These are phyloP conservation scores for Trifolium pratense DNA, from an alignment of 306 rosid species.

Conservation along the genomic window DNA sequence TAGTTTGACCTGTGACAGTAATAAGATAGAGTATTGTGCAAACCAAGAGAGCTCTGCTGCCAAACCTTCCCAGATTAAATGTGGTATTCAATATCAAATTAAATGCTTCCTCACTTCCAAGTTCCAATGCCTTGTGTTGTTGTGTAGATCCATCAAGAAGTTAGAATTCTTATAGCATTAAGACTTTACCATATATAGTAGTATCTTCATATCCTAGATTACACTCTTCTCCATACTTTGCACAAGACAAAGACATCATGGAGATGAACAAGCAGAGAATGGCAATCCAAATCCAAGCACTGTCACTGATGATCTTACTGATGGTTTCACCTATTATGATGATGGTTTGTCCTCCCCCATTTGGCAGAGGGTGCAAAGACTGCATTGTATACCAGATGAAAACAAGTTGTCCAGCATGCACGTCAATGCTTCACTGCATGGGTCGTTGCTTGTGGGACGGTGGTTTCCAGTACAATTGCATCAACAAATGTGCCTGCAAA, in stretches of 20 bases:
- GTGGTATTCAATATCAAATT: constrained; percentile 28
- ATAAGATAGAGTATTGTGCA: constrained; percentile 51
- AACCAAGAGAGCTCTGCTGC: constrained; percentile 57
- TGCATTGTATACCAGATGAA: constrained; percentile 69
- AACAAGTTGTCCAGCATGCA: constrained; percentile 63
- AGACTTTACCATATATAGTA: neutral
- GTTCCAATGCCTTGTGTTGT: constrained; percentile 32
- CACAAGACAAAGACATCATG: constrained; percentile 4
- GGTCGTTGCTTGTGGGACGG: constrained; percentile 86
- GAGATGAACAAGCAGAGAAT: constrained; percentile 37
- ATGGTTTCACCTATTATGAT: constrained; percentile 40
- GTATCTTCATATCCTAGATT: neutral
- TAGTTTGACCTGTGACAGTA: neutral
- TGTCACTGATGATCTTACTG: constrained; percentile 44
- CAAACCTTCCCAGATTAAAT: constrained; percentile 46
- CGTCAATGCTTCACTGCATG: constrained; percentile 75
- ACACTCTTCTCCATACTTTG: neutral
- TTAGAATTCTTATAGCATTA: neutral
- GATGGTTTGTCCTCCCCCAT: constrained; percentile 50
- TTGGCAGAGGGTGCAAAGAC: constrained; percentile 53
- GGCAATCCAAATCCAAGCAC: constrained; percentile 20
- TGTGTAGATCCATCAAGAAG: neutral
- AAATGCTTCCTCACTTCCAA: constrained; percentile 42
- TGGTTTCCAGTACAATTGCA: constrained; percentile 52
- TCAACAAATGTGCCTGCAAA: constrained; percentile 56